Evolutionary conservation across 305 asterid genomes (phyloP).

Genomic region (Solanum hybrid): DNA sequence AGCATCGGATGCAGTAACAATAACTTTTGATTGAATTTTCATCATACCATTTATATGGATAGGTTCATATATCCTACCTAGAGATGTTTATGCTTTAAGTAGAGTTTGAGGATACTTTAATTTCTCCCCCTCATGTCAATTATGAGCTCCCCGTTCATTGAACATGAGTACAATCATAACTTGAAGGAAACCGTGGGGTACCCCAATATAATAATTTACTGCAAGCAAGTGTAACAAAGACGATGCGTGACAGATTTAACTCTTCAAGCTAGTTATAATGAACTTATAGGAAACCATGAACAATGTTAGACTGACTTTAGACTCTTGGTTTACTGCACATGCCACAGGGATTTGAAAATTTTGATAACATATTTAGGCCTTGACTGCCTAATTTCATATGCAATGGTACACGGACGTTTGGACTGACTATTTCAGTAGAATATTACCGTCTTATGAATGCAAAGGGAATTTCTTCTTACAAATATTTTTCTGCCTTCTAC

Average conservation of each 20-base stretch:
- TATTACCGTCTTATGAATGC: neutral
- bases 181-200: neutral
- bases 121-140: neutral
- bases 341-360: neutral
- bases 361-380: neutral
- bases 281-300: neutral
- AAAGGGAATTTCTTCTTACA: neutral
- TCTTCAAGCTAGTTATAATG: neutral
- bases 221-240: neutral
- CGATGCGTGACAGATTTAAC: neutral
- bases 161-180: neutral
- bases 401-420: neutral
- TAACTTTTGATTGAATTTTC: neutral
- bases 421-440: neutral
- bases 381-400: neutral
- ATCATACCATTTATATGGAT: neutral
- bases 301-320: neutral
- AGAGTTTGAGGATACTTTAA: neutral
- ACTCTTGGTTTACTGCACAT: neutral
- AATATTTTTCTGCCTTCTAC: neutral
- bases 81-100: neutral
- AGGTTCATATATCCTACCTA: neutral
- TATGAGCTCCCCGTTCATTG: neutral
- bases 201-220: neutral
- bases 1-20: neutral